Conservation (phyloP, 371 early-diverging fungal genomes). For the Zopfochytrium polystomum region DNA sequence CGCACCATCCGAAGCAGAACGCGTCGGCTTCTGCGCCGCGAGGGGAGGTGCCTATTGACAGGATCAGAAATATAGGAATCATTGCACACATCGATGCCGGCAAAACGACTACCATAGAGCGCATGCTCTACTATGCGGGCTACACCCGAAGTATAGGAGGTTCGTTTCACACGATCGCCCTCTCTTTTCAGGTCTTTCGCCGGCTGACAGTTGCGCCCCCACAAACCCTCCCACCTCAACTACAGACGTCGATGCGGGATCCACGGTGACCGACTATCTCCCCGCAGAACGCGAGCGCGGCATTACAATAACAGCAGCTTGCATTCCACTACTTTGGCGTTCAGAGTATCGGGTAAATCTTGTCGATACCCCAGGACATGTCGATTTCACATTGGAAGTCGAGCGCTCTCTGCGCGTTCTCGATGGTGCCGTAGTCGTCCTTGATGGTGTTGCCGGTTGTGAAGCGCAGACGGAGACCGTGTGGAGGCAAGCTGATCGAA, state of each 20-base stretch:
- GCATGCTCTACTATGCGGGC: conserved; percentile 94
- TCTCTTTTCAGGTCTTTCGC: neutral
- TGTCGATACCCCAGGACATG: conserved; percentile 96
- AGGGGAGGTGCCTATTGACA: too few relatives aligned
- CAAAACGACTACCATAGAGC: conserved; percentile 95
- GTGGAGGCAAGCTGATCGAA: conserved; percentile 66
- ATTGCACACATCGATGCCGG: conserved; percentile 97
- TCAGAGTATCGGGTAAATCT: conserved; percentile 75
- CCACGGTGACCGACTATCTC: conserved; percentile 92
- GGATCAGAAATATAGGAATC: conserved; percentile 89
- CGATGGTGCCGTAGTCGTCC: conserved; percentile 88
- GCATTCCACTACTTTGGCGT: conserved; percentile 94
- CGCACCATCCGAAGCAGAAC: too few relatives aligned
- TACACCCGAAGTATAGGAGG: conserved; percentile 82
- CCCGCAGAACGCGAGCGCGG: conserved; percentile 88
- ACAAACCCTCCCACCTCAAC: too few relatives aligned
- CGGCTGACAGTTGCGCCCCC: too few relatives aligned
- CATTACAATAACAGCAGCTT: conserved; percentile 92
- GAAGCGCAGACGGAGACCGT: conserved; percentile 96
- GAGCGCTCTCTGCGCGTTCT: conserved; percentile 88
- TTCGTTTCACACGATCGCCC: conserved; percentile 28
- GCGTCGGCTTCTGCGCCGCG: too few relatives aligned
- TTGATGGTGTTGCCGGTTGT: conserved; percentile 95
- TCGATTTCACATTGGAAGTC: conserved; percentile 95
- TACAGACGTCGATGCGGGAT: conserved; percentile 78